Percentiles rank a stretch among this genome's conserved stretches.
Evolutionary conservation across 78 protist genomes (phyloP).

Genomic region (Dictyostelium capitatum): DNA sequence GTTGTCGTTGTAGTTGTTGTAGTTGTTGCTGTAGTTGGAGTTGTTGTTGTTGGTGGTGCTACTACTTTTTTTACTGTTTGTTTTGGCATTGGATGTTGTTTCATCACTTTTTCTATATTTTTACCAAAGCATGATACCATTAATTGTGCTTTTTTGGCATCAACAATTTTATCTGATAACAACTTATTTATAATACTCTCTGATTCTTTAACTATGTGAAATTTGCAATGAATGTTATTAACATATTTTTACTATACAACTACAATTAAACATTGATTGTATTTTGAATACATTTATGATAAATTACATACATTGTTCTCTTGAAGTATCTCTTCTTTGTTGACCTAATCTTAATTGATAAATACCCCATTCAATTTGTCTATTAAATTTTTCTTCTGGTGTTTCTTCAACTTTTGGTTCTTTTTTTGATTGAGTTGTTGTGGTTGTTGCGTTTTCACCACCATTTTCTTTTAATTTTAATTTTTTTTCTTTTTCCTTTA

Average conservation of each 20-base stretch:
- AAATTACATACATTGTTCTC: slow-evolving; percentile 24
- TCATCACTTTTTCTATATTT: slow-evolving; percentile 45
- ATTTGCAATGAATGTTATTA: background rate
- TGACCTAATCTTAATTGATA: slow-evolving; percentile 53
- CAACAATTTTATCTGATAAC: slow-evolving; percentile 13
- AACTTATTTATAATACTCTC: slow-evolving; percentile 31
- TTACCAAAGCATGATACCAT: slow-evolving; percentile 51
- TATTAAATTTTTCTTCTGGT: slow-evolving; percentile 33
- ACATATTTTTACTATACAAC: background rate
- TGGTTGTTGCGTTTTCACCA: background rate
- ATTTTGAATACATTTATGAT: background rate
- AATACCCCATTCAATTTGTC: slow-evolving; percentile 65
- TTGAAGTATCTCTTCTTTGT: slow-evolving; percentile 60
- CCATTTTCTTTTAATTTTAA: slow-evolving; percentile 2
- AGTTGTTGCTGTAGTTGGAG: background rate
- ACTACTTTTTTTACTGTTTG: slow-evolving; percentile 3
- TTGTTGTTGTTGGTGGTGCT: background rate
- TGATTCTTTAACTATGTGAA: slow-evolving; percentile 26
- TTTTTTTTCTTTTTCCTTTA: slow-evolving; percentile 64
- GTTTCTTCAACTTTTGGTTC: background rate
- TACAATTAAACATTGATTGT: too few relatives aligned
- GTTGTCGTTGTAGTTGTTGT: slow-evolving; percentile 35
- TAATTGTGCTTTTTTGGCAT: slow-evolving; percentile 37
- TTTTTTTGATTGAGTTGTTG: background rate
- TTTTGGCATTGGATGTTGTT: slow-evolving; percentile 60